phyloP scores from a whole-genome alignment of 1,284 basidiomycete genomes.

The Schizophyllum amplum region DNA sequence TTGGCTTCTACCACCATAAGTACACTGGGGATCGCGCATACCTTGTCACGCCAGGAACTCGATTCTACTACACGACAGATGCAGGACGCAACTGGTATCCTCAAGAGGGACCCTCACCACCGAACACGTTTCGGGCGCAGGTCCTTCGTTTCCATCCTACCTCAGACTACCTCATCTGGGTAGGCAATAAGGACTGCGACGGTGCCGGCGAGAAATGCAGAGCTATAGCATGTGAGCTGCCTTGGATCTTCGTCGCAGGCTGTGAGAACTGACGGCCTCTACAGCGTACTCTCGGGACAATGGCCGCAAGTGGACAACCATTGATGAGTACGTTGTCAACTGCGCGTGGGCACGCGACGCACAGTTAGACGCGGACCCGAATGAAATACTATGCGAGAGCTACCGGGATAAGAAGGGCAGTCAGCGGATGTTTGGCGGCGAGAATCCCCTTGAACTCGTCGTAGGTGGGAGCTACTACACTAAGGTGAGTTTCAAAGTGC shows the following conservation, averaged over 20 bases:
- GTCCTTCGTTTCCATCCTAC: slow-evolving; percentile 86
- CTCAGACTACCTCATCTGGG: slow-evolving; percentile 87
- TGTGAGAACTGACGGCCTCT: slow-evolving; percentile 32
- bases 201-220: slow-evolving; percentile 15
- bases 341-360: slow-evolving; percentile 90
- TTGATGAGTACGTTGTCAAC: slow-evolving; percentile 85
- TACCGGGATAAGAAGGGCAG: slow-evolving; percentile 78
- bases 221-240: not conserved
- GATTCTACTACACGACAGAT: slow-evolving; percentile 79
- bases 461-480: slow-evolving; percentile 72
- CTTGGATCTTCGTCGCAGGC: not conserved
- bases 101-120: slow-evolving; percentile 52
- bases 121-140: slow-evolving; percentile 75
- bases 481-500: not conserved
- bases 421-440: slow-evolving; percentile 51
- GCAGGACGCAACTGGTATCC: slow-evolving; percentile 70
- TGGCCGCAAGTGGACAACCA: slow-evolving; percentile 67
- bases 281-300: slow-evolving; percentile 73
- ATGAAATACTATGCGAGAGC: slow-evolving; percentile 89
- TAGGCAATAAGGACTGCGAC: slow-evolving; percentile 67
- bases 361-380: slow-evolving; percentile 72
- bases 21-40: slow-evolving; percentile 80
- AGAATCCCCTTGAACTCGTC: slow-evolving; percentile 75
- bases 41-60: slow-evolving; percentile 66
- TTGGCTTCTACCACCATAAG: slow-evolving; percentile 82